phyloP scores from a whole-genome alignment of 2,329 filamentous ascomycete genomes.

The Apiospora koreana region DNA sequence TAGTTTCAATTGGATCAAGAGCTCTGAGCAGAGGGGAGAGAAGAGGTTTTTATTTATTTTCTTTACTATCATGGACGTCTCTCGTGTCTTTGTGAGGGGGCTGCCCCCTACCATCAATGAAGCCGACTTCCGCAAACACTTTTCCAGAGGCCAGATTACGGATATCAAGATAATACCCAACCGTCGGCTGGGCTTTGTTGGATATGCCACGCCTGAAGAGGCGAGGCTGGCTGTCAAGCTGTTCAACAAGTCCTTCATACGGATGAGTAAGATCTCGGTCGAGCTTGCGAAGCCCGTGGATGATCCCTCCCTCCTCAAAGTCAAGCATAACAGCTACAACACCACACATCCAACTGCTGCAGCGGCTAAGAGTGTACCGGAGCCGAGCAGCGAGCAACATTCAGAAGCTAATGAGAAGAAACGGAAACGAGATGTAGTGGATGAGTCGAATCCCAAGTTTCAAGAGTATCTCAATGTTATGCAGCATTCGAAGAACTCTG shows the following conservation, averaged over 20 bases:
- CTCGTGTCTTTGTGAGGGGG: constrained; percentile 76
- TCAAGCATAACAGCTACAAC: constrained; percentile 19
- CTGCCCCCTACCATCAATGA: constrained; percentile 85
- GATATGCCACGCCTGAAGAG: constrained; percentile 81
- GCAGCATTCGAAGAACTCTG: constrained; percentile 62
- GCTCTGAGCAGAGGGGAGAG: constrained; percentile 8
- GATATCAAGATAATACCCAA: constrained; percentile 90
- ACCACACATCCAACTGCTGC: background rate
- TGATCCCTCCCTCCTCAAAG: constrained; percentile 41
- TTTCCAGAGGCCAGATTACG: constrained; percentile 76
- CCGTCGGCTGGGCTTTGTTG: constrained; percentile 92
- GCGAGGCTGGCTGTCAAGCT: constrained; percentile 86
- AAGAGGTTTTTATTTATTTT: constrained; percentile 1
- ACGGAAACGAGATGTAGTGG: constrained; percentile 63
- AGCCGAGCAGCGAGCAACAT: constrained; percentile 13
- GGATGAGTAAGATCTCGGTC: constrained; percentile 91
- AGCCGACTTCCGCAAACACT: constrained; percentile 86
- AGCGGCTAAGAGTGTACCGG: background rate
- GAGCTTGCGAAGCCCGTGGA: constrained; percentile 75
- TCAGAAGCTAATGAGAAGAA: constrained; percentile 52
- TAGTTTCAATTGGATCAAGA: background rate
- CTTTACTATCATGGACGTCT: constrained; percentile 51
- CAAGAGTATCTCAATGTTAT: constrained; percentile 86
- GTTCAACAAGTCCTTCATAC: constrained; percentile 93
- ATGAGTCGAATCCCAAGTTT: constrained; percentile 74